Base-by-base conservation (phyloP, 495 filamentous ascomycete species). In the Opeltia flavorubescens region DNA sequence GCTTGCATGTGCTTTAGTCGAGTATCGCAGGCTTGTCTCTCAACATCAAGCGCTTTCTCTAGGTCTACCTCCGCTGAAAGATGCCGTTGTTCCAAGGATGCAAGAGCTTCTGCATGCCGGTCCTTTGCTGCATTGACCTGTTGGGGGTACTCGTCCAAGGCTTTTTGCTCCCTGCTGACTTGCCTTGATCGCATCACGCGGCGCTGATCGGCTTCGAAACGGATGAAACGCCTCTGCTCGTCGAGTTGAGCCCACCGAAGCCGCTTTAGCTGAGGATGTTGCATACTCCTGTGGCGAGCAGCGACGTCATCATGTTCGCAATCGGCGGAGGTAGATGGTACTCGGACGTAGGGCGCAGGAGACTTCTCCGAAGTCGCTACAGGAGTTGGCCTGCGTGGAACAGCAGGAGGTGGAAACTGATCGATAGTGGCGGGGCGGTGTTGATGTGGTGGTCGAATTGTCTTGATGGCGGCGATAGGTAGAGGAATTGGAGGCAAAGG, bases 1-100 rank as follows among this genome's bases (percentile, higher is more conserved):
- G 55, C 57, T 43, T 60, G 55, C 57, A 60, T 60, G 42, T 60
- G 55, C 30, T 50, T 55, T 20, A 60, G 42, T 9, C 50, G 33
- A 7, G 55, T 55, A 9, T 53, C 47, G 44, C 57, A 60, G n/a
- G 55, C 55, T 29, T 53, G 55, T 12, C 53, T 33, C 30, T 60
- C 55, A 6, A 44, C 15, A 26, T 58, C 49, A 1, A 60, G 26
- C 4, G 49, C 48, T n/a, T 39, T 31, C 8, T 53, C 42, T 1
- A 60, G 50, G 31, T 60, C 53, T 11, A 55, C 47, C 31, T 60
- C 57, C 9, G 57, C 56, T 5, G 39, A 48, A 1, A 60, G 31
- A 5, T 60, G 57, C 33, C 55, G 50, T 21, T 51, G 33, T 34
- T 60, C 57, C 9, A 60, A 50, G 9, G 38, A 26, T 11, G 49